Evolutionary conservation across 2,329 filamentous ascomycete species (phyloP).

Genomic region (Fusarium marasasianum): DNA sequence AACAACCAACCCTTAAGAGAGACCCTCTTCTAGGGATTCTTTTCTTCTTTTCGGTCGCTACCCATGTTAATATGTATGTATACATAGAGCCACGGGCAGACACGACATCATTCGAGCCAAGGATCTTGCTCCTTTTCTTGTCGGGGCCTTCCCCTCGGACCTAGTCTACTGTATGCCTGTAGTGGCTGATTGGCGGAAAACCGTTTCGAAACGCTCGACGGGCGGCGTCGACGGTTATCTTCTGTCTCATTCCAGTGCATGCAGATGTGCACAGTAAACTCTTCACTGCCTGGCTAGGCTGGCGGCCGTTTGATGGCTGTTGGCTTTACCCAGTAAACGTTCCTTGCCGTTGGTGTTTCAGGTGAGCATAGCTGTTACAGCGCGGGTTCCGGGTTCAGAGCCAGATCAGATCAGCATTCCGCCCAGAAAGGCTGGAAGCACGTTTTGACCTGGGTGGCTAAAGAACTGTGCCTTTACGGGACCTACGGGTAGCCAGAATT

Average conservation of each 20-base stretch:
- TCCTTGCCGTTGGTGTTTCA: constrained; percentile 28
- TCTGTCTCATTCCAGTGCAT: not conserved
- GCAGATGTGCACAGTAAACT: not conserved
- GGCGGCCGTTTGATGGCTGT: constrained; percentile 3
- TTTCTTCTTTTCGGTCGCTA: not conserved
- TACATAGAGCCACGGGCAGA: not conserved
- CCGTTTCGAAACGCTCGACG: constrained; percentile 42
- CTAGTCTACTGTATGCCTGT: not conserved
- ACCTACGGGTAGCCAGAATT: constrained; percentile 1
- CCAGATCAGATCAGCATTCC: constrained; percentile 16
- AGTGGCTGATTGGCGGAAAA: constrained; percentile 40
- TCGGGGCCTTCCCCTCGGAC: constrained; percentile 8
- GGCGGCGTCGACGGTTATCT: constrained; percentile 22
- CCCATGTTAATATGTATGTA: constrained; percentile 2
- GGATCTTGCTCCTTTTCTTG: constrained; percentile 16
- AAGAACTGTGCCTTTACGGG: not conserved
- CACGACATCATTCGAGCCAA: constrained; percentile 36
- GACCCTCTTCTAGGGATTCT: not conserved
- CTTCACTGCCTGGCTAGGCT: not conserved
- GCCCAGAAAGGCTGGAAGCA: constrained; percentile 3
- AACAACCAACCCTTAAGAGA: not conserved
- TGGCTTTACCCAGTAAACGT: not conserved
- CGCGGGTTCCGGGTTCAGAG: constrained; percentile 10
- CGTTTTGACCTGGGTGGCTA: not conserved
- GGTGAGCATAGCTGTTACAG: constrained; percentile 34